Percentiles rank a stretch among this genome's conserved stretches.
phyloP scores from a whole-genome alignment of 2,329 filamentous ascomycete species.

The Trichocomaceae sp. region DNA sequence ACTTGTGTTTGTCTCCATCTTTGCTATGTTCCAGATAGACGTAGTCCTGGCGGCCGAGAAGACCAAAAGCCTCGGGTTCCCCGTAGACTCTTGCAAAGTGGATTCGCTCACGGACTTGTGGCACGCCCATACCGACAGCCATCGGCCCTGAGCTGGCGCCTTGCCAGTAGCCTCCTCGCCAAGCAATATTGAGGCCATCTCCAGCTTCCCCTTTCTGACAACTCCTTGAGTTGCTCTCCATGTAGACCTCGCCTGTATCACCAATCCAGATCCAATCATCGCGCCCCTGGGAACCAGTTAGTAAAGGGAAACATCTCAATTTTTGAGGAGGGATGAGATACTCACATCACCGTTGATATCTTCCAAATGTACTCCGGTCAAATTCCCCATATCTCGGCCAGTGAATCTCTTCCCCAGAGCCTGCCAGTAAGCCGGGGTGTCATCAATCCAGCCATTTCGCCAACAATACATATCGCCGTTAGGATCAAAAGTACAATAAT shows the following conservation, averaged over 20 bases:
- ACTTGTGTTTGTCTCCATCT: background rate
- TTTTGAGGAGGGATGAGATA: background rate
- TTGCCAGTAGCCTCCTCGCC: background rate
- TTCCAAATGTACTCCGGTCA: background rate
- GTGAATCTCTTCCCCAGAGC: background rate
- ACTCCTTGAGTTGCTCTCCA: background rate
- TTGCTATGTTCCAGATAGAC: slow-evolving; percentile 17
- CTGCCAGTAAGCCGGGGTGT: background rate
- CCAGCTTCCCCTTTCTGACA: background rate
- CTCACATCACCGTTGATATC: background rate
- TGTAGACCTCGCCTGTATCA: background rate
- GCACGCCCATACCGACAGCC: no score
- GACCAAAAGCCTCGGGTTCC: slow-evolving; percentile 12
- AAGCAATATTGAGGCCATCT: background rate
- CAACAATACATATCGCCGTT: background rate
- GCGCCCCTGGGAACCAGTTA: background rate
- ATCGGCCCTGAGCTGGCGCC: no score
- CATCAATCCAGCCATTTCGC: background rate
- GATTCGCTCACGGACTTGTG: slow-evolving; percentile 14
- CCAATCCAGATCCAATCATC: background rate
- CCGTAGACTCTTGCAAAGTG: slow-evolving; percentile 22
- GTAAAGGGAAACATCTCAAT: no score
- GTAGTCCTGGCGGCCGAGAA: slow-evolving; percentile 15
- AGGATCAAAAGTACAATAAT: background rate
- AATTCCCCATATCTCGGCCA: background rate